Percentiles rank a stretch among this genome's conserved stretches.
These are phyloP conservation scores for Talaromyces islandicus DNA, from an alignment of 2,329 filamentous ascomycete genomes.

Conservation along the genomic window DNA sequence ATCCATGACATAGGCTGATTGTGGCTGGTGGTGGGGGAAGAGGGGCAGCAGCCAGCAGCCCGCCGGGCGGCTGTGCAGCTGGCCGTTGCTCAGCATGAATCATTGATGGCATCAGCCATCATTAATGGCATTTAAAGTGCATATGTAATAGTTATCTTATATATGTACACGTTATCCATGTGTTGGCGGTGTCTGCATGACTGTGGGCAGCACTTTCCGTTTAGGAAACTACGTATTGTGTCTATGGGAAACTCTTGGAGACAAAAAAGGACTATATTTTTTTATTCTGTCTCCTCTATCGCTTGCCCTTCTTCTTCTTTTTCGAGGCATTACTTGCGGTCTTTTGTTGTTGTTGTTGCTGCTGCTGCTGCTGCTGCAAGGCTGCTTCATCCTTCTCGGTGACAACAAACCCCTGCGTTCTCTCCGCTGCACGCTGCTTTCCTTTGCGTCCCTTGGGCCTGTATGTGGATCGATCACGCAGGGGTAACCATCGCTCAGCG, in stretches of 20 bases:
- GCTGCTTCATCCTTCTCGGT: slow-evolving; percentile 62
- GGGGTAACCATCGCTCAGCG: slow-evolving; percentile 85
- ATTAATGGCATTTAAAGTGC: neutral
- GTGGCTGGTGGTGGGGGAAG: neutral
- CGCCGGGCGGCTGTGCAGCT: neutral
- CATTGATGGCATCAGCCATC: neutral
- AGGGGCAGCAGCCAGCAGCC: neutral
- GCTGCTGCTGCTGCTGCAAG: slow-evolving; percentile 16
- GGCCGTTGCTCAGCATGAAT: neutral
- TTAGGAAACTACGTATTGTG: neutral
- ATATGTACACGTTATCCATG: too few relatives aligned
- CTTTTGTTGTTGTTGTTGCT: slow-evolving; percentile 25
- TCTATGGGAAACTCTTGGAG: neutral
- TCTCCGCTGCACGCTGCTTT: slow-evolving; percentile 70
- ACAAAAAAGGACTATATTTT: neutral
- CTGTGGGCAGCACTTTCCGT: neutral
- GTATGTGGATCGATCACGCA: slow-evolving; percentile 84
- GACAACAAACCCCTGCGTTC: slow-evolving; percentile 80
- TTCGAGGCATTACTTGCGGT: slow-evolving; percentile 28
- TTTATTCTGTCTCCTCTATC: slow-evolving; percentile 16
- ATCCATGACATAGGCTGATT: neutral
- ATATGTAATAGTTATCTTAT: neutral
- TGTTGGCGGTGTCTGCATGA: neutral
- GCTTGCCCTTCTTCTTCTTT: slow-evolving; percentile 50
- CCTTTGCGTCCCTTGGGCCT: slow-evolving; percentile 88